phyloP scores from a whole-genome alignment of 257 asterid genomes.

The Salvia miltiorrhiza region DNA sequence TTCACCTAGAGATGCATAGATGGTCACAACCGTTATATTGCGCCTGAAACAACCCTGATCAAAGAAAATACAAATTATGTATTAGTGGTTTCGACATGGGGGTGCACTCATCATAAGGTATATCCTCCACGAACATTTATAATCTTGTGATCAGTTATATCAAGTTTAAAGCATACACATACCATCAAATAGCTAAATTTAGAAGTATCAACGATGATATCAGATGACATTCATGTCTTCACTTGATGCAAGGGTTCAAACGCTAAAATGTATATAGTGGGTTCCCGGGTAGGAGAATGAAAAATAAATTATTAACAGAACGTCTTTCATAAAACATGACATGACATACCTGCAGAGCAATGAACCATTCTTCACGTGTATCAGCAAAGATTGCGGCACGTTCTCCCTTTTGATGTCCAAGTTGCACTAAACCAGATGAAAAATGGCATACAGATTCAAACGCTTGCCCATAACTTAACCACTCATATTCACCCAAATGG shows the following conservation, averaged over 20 bases:
- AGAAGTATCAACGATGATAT: background rate
- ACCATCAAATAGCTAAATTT: background rate
- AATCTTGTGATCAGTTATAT: background rate
- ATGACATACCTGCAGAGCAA: constrained; percentile 78
- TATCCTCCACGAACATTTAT: background rate
- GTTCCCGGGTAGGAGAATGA: too few relatives aligned
- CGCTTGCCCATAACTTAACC: constrained; percentile 80
- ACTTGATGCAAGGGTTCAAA: constrained; percentile 2
- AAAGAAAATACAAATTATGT: constrained; percentile 22
- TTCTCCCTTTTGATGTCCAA: constrained; percentile 89
- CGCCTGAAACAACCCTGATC: constrained; percentile 94
- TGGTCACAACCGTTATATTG: constrained; percentile 91
- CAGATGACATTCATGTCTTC: background rate
- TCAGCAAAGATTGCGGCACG: constrained; percentile 96
- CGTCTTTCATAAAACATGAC: constrained; percentile 7
- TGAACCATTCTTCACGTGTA: constrained; percentile 92
- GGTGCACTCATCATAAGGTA: background rate
- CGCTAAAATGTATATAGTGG: background rate
- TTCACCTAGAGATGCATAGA: constrained; percentile 95
- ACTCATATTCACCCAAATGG: constrained; percentile 90
- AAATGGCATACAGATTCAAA: constrained; percentile 79
- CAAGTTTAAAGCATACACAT: background rate
- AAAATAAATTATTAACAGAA: background rate
- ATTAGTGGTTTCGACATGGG: background rate
- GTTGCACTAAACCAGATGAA: constrained; percentile 78